Percentiles rank a stretch among this genome's conserved stretches.
Evolutionary conservation across 305 asterid genomes (phyloP).

Genomic region (Stenogyne calaminthoides): DNA sequence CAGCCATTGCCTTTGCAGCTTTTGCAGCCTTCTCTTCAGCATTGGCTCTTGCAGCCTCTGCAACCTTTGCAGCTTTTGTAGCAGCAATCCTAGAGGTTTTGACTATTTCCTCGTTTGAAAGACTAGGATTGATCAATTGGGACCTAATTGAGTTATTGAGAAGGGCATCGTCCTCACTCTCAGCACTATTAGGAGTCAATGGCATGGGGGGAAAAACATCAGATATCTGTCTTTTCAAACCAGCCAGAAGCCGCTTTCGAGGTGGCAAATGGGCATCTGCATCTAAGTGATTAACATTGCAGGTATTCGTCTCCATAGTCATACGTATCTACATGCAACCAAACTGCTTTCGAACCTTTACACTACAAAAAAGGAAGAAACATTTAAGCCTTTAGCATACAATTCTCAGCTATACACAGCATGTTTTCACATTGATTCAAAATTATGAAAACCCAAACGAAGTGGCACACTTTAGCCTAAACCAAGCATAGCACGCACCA

Average conservation of each 20-base stretch:
- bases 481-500: conserved; percentile 13
- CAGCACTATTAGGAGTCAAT: conserved; percentile 36
- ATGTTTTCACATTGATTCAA: conserved; percentile 14
- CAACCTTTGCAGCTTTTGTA: conserved; percentile 63
- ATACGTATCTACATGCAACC: conserved; percentile 51
- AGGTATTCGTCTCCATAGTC: conserved; percentile 63
- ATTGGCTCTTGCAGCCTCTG: conserved; percentile 75
- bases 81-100: conserved; percentile 81
- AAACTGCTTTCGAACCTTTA: conserved; percentile 41
- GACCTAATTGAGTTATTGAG: conserved; percentile 48
- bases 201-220: conserved; percentile 61
- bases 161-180: conserved; percentile 44
- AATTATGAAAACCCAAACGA: conserved; percentile 14
- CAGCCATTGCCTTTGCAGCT: conserved; percentile 88
- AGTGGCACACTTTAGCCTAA: conserved; percentile 2
- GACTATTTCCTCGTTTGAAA: conserved; percentile 69
- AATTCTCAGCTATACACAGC: conserved; percentile 18
- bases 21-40: conserved; percentile 93
- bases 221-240: conserved; percentile 78
- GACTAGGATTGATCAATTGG: conserved; percentile 49
- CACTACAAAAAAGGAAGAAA: conserved; percentile 15
- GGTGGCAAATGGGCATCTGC: conserved; percentile 95
- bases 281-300: conserved; percentile 68
- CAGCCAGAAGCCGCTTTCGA: conserved; percentile 92
- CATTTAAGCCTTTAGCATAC: conserved; percentile 13